phyloP scores from a whole-genome alignment of 2,329 filamentous ascomycete genomes.

The Verticillium nonalfalfae region DNA sequence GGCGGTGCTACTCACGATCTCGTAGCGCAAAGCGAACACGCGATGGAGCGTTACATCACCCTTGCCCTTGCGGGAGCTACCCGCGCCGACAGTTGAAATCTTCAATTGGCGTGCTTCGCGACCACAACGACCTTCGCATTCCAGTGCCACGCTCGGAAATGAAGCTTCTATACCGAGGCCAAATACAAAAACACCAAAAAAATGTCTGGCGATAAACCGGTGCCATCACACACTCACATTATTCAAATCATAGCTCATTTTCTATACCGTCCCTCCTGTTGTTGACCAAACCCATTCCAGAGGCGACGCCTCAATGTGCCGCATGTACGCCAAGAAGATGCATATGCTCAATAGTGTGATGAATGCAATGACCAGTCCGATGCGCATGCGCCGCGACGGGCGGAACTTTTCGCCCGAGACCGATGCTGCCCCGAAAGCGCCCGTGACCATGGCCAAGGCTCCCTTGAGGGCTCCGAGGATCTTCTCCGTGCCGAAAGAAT shows the following conservation, averaged over 20 bases:
- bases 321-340: background rate
- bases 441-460: background rate
- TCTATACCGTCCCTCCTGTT: background rate
- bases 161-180: too few species aligned
- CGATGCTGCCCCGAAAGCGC: background rate
- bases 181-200: background rate
- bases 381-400: background rate
- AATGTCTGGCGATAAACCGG: background rate
- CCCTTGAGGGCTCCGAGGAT: background rate
- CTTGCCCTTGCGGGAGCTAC: too few species aligned
- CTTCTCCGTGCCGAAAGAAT: conserved; percentile 6
- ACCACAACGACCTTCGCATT: too few species aligned
- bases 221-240: background rate
- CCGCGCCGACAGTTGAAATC: too few species aligned
- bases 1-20: too few species aligned
- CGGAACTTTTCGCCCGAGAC: background rate
- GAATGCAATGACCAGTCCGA: background rate
- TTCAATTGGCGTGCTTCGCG: too few species aligned
- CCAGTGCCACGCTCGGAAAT: too few species aligned
- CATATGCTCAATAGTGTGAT: background rate
- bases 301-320: background rate
- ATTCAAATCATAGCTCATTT: background rate
- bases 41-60: too few species aligned
- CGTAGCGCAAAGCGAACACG: too few species aligned
- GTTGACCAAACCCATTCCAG: background rate